Conservation (phyloP, 257 asterid species). For the Rauvolfia tetraphylla region DNA sequence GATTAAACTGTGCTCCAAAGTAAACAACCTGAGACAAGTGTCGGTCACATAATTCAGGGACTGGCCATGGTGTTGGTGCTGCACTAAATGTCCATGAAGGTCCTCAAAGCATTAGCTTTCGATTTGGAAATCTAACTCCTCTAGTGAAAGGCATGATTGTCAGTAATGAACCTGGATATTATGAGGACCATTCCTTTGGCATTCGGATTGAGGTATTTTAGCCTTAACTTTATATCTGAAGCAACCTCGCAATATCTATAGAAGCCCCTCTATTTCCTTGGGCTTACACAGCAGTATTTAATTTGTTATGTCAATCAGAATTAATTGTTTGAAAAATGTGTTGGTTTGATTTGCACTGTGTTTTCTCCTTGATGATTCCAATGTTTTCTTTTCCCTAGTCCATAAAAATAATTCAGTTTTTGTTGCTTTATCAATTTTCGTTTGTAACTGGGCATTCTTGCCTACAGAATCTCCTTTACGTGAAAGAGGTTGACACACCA, state of each 20-base stretch:
- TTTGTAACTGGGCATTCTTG: constrained; percentile 19
- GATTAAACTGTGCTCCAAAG: neutral
- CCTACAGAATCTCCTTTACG: constrained; percentile 80
- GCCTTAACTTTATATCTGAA: neutral
- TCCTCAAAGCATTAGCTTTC: constrained; percentile 96
- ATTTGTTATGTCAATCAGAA: neutral
- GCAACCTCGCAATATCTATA: neutral
- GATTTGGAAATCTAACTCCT: constrained; percentile 92
- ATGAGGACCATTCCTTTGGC: constrained; percentile 94
- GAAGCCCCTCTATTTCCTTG: constrained; percentile 2
- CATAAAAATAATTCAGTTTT: neutral
- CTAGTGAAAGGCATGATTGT: constrained; percentile 92
- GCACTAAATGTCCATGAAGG: constrained; percentile 98
- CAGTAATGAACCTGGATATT: constrained; percentile 99
- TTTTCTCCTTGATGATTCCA: neutral
- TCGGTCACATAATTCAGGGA: constrained; percentile 44
- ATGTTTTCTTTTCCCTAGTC: neutral
- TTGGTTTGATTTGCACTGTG: neutral
- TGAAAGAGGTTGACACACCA: constrained; percentile 73
- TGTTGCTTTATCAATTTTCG: constrained; percentile 1
- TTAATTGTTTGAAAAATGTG: neutral
- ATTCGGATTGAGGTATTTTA: constrained; percentile 85
- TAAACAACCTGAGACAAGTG: constrained; percentile 7
- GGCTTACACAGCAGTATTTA: neutral
- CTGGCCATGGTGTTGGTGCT: constrained; percentile 99